These are phyloP conservation scores for Pontederia crassipes DNA, from an alignment of 176 grass and related monocot genomes.

Conservation along the genomic window DNA sequence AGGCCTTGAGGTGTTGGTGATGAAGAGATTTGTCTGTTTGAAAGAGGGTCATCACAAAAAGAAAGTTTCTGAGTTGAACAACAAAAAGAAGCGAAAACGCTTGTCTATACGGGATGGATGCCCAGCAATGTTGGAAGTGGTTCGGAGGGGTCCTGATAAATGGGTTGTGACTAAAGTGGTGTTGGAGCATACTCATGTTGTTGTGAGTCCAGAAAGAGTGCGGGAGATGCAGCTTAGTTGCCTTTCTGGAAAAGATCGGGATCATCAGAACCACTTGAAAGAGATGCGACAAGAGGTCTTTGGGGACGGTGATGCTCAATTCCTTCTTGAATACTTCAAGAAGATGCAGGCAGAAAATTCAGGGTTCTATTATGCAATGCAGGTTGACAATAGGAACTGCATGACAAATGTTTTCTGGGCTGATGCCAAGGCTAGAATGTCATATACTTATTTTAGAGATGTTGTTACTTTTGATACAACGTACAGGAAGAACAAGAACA, in stretches of 20 bases:
- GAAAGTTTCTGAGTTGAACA: constrained; percentile 31
- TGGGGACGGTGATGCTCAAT: constrained; percentile 53
- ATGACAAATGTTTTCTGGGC: constrained; percentile 75
- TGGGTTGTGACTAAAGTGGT: constrained; percentile 76
- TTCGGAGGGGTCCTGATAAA: constrained; percentile 45
- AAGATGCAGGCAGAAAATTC: constrained; percentile 66
- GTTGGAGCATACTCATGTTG: constrained; percentile 74
- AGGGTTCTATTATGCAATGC: constrained; percentile 62
- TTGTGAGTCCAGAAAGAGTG: constrained; percentile 60
- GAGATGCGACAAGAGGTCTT: constrained; percentile 57
- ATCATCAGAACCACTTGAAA: constrained; percentile 54
- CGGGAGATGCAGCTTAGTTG: constrained; percentile 54
- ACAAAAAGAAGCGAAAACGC: constrained; percentile 78
- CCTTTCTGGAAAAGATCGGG: constrained; percentile 48
- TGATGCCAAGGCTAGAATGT: constrained; percentile 81
- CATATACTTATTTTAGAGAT: constrained; percentile 80
- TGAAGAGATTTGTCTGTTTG: constrained; percentile 95
- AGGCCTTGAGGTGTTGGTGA: constrained; percentile 65
- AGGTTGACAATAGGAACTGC: constrained; percentile 68
- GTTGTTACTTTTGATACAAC: constrained; percentile 76
- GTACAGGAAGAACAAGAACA: constrained; percentile 61
- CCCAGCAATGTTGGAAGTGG: constrained; percentile 94
- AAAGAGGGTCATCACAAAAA: constrained; percentile 99
- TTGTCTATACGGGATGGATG: constrained; percentile 86
- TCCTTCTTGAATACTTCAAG: constrained; percentile 55